These are phyloP conservation scores for Mycena capillaripes DNA, from an alignment of 768 basidiomycete genomes.

Conservation along the genomic window DNA sequence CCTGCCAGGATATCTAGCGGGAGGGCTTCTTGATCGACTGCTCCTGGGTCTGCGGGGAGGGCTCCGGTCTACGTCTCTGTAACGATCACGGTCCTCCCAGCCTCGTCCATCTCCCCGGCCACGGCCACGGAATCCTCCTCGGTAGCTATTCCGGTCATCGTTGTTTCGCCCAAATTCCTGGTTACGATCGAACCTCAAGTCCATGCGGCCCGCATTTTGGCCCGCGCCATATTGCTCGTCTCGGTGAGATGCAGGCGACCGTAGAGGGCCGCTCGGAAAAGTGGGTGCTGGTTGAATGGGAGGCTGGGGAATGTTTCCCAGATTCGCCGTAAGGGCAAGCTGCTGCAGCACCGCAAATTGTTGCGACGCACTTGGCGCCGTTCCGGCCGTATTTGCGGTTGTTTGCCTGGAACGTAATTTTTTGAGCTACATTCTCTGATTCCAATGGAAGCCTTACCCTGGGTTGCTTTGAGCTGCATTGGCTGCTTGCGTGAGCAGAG, in stretches of 20 bases:
- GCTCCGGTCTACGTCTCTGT: constrained; percentile 61
- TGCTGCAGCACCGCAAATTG: constrained; percentile 85
- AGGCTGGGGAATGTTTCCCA: constrained; percentile 47
- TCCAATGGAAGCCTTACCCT: constrained; percentile 49
- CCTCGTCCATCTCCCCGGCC: constrained; percentile 64
- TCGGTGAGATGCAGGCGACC: constrained; percentile 55
- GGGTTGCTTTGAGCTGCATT: constrained; percentile 52
- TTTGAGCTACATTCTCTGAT: constrained; percentile 19
- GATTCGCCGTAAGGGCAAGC: constrained; percentile 73
- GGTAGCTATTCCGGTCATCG: constrained; percentile 68
- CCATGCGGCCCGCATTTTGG: constrained; percentile 43
- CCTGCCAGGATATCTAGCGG: constrained; percentile 64
- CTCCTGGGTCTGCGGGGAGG: constrained; percentile 60
- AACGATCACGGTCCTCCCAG: constrained; percentile 74
- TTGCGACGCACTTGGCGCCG: constrained; percentile 58
- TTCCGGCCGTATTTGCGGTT: constrained; percentile 65
- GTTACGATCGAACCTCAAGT: constrained; percentile 62
- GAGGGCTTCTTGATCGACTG: constrained; percentile 84
- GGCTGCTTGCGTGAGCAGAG: constrained; percentile 78
- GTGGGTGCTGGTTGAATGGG: constrained; percentile 46
- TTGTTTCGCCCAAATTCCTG: constrained; percentile 64
- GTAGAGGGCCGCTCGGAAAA: constrained; percentile 50
- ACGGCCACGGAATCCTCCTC: constrained; percentile 71
- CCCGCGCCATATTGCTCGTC: constrained; percentile 58
- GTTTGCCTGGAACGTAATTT: constrained; percentile 64